phyloP scores from a whole-genome alignment of 495 filamentous ascomycete genomes.

The Viridothelium virens region DNA sequence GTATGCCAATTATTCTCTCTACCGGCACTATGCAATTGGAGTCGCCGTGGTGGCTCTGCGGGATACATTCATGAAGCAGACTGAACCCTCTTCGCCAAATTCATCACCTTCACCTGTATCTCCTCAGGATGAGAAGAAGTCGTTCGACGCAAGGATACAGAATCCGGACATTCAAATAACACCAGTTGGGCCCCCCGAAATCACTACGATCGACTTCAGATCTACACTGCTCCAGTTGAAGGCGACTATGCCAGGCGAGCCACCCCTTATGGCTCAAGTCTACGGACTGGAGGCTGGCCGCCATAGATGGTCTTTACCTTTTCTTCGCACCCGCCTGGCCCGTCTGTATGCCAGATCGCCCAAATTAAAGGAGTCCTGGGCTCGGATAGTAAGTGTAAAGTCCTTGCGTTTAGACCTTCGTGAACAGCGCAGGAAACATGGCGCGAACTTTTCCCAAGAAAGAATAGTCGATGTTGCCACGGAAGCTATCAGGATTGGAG shows the following conservation, averaged over 20 bases:
- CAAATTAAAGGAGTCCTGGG: slow-evolving; percentile 73
- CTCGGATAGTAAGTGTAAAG: slow-evolving; percentile 74
- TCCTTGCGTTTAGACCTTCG: slow-evolving; percentile 70
- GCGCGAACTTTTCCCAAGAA: slow-evolving; percentile 56
- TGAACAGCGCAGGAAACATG: slow-evolving; percentile 60
- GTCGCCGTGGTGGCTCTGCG: slow-evolving; percentile 69
- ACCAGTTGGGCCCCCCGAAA: slow-evolving; percentile 41
- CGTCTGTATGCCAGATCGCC: slow-evolving; percentile 82
- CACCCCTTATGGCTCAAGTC: slow-evolving; percentile 81
- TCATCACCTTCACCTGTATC: not conserved
- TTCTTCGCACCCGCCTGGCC: slow-evolving; percentile 63
- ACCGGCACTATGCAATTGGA: slow-evolving; percentile 84
- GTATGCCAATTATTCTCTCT: slow-evolving; percentile 82
- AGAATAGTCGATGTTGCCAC: slow-evolving; percentile 74
- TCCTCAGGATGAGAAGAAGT: not conserved
- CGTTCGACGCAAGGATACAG: not conserved
- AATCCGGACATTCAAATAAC: not conserved
- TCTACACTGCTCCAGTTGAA: slow-evolving; percentile 78
- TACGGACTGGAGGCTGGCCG: slow-evolving; percentile 71
- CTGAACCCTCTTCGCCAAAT: slow-evolving; percentile 12
- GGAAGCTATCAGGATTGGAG: slow-evolving; percentile 78
- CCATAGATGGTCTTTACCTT: slow-evolving; percentile 78
- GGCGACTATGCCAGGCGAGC: slow-evolving; percentile 75
- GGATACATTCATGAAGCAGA: slow-evolving; percentile 55
- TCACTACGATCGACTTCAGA: slow-evolving; percentile 74